Evolutionary conservation across 2,329 filamentous ascomycete genomes (phyloP).

Genomic region (Xylaria sp.): DNA sequence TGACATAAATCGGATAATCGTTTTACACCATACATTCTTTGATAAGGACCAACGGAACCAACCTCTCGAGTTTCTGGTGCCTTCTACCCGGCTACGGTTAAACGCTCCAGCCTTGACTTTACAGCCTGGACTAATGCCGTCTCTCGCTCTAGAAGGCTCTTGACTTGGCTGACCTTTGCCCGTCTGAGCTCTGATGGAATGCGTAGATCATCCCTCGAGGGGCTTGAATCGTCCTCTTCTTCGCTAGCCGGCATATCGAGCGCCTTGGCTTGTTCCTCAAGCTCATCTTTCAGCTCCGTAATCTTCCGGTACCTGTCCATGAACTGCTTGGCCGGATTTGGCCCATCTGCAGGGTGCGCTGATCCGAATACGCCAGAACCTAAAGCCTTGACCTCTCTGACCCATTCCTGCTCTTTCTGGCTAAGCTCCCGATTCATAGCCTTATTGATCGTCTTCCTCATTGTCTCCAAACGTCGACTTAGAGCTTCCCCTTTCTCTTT

Average conservation of each 20-base stretch:
- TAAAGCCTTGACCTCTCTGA: slow-evolving; percentile 55
- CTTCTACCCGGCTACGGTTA: slow-evolving; percentile 54
- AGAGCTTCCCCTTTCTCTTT: slow-evolving; percentile 62
- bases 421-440: slow-evolving; percentile 65
- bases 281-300: slow-evolving; percentile 62
- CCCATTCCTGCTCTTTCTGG: slow-evolving; percentile 69
- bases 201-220: slow-evolving; percentile 57
- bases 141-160: slow-evolving; percentile 72
- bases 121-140: slow-evolving; percentile 75
- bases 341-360: slow-evolving; percentile 47
- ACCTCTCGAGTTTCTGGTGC: slow-evolving; percentile 28
- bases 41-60: slow-evolving; percentile 24
- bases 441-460: slow-evolving; percentile 56
- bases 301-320: slow-evolving; percentile 69
- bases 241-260: slow-evolving; percentile 49
- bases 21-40: slow-evolving; percentile 39
- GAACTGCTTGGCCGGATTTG: slow-evolving; percentile 59
- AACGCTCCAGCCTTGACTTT: slow-evolving; percentile 68
- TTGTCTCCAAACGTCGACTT: slow-evolving; percentile 63
- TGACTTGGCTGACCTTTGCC: slow-evolving; percentile 72
- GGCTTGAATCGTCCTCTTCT: slow-evolving; percentile 45
- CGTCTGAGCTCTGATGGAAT: slow-evolving; percentile 71
- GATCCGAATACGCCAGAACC: slow-evolving; percentile 56
- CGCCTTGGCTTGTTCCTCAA: slow-evolving; percentile 63
- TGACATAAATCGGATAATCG: slow-evolving; percentile 24